Base-by-base conservation (phyloP, 257 asterid species). In the Mitragyna speciosa region DNA sequence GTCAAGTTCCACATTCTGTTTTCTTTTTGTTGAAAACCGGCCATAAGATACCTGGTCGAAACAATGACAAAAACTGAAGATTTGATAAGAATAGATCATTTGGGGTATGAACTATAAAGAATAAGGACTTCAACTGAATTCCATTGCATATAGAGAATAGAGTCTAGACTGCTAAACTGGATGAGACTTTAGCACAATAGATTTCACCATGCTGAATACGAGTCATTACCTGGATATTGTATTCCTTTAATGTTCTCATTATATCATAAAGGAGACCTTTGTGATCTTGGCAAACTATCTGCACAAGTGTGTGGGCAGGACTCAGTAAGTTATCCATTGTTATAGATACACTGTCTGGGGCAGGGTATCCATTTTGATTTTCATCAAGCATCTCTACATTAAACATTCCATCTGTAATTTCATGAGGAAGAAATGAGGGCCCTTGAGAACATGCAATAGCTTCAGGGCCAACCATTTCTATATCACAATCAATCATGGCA, bases 221-320 rank as follows among this genome's bases (percentile, higher is more conserved):
- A 84, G 47, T 30, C n/a, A 75, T 30, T 84, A 94, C 98, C 98
- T 95, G 95, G 69, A 95, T 93, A 83, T 90, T 88, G 64, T 81
- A 93, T 78, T 95, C 99, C 85, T 95, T 95, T 67, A 95, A 82
- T 54, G 99, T 93, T 70, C 99, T 87, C 99, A 95, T 95, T 45
- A 89, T 85, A 66, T 93, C 99, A 52, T 93, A 95, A 24, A 91
- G 72, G 69, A 93, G 90, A 77, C 97, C 99, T 85, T 95, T 95
- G 80, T 95, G 99, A 82, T 92, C 90, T 63, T 61, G 91, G 87
- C 96, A 95, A 80, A 87, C 93, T 47, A 93, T 91, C 86, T 95
- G 98, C 85, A 95, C 88, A 7, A 92, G 95, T 17, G 98, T 92
- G 84, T 90, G 99, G 43, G 91, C 89, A 73, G 93, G 99, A 68